Conservation (phyloP, 768 basidiomycete genomes). For the Daedaleopsis sinensis region DNA sequence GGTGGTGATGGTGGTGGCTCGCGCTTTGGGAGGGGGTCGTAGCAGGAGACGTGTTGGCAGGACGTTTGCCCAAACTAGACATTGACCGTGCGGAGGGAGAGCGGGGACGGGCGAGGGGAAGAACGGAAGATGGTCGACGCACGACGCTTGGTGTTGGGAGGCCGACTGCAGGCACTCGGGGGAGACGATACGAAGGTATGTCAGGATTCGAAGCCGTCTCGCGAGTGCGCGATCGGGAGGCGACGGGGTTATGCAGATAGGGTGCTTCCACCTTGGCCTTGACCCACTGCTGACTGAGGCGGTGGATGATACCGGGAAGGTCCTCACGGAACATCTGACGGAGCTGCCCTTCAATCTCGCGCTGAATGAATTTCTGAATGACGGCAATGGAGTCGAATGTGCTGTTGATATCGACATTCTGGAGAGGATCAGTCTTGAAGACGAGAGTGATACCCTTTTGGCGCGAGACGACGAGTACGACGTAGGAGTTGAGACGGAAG, state of each 20-base stretch:
- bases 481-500: constrained; percentile 91
- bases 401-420: constrained; percentile 96
- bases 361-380: constrained; percentile 96
- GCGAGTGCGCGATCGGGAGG: constrained; percentile 15
- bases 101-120: constrained; percentile 20
- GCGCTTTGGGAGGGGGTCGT: constrained; percentile 6
- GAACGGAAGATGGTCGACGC: constrained; percentile 14
- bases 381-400: constrained; percentile 98
- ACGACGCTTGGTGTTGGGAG: constrained; percentile 17
- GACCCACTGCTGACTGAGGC: constrained; percentile 95
- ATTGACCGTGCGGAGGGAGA: constrained; percentile 24
- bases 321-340: constrained; percentile 99
- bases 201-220: constrained; percentile 25
- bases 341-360: constrained; percentile 95
- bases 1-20: constrained; percentile 32
- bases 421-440: constrained; percentile 98
- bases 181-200: constrained; percentile 18
- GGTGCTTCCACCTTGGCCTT: constrained; percentile 93
- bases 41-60: constrained; percentile 14
- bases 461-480: constrained; percentile 96
- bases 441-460: constrained; percentile 98
- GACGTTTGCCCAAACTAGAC: constrained; percentile 26
- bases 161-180: constrained; percentile 21
- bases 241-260: constrained; percentile 58
- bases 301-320: constrained; percentile 94